Percentiles rank a stretch among this genome's conserved stretches.
phyloP scores from a whole-genome alignment of 2,329 filamentous ascomycete genomes.

The Celoporthe dispersa region DNA sequence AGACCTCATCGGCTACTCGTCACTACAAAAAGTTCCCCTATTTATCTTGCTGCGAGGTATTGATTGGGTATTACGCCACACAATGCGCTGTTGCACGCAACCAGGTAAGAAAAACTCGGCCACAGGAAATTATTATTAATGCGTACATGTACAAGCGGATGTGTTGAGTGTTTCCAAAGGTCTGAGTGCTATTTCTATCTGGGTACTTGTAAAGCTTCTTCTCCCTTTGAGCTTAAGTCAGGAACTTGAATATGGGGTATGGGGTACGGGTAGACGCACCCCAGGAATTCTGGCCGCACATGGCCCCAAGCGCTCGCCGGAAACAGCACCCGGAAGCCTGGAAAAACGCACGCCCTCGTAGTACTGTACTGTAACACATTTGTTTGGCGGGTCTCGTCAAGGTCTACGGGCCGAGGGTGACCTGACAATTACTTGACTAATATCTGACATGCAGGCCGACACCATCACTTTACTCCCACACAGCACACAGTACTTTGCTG shows the following conservation, averaged over 20 bases:
- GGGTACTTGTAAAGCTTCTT: no score
- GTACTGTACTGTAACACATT: neutral
- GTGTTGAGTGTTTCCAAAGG: no score
- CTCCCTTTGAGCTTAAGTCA: neutral
- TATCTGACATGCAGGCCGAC: neutral
- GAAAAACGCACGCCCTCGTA: neutral
- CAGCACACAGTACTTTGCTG: no score
- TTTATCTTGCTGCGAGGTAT: no score
- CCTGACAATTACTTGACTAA: neutral
- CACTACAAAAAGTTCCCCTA: neutral
- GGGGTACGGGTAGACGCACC: neutral
- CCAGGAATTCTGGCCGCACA: neutral
- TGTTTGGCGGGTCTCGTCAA: neutral
- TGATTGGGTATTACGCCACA: neutral
- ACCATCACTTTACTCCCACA: neutral
- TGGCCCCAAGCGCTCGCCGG: neutral
- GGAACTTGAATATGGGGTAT: neutral
- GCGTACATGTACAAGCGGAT: no score
- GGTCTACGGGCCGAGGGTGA: conserved; percentile 2
- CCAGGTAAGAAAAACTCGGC: neutral
- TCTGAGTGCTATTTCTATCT: no score
- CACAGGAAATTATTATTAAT: neutral
- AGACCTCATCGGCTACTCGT: neutral
- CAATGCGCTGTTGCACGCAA: neutral
- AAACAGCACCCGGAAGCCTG: conserved; percentile 6